Percentiles rank a stretch among this genome's conserved stretches.
These are phyloP conservation scores for Fonsecaea pugnacius DNA, from an alignment of 2,329 filamentous ascomycete species.

Conservation along the genomic window DNA sequence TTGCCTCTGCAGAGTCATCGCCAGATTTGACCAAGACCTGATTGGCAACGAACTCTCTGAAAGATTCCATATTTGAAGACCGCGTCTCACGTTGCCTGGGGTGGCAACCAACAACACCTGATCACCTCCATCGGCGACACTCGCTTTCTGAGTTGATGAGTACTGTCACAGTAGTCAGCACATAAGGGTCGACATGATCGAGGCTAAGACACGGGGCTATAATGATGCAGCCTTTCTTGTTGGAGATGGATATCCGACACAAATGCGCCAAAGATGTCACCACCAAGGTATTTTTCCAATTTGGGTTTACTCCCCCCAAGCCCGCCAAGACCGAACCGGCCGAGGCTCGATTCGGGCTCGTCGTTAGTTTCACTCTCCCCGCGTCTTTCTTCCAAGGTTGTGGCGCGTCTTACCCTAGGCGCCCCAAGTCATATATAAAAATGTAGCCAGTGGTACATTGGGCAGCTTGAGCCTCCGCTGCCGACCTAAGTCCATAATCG, in stretches of 20 bases:
- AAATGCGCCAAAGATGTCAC: no score
- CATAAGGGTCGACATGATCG: neutral
- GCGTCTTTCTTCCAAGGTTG: slow-evolving; percentile 5
- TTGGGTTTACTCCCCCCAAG: slow-evolving; percentile 1
- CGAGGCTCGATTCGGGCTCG: slow-evolving; percentile 15
- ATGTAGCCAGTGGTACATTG: slow-evolving; percentile 10
- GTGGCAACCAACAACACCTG: slow-evolving; percentile 4
- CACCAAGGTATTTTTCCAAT: neutral
- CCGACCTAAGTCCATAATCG: neutral
- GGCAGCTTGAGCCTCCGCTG: slow-evolving; percentile 8
- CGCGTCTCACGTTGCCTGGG: slow-evolving; percentile 3
- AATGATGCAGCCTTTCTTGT: neutral
- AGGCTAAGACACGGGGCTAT: neutral
- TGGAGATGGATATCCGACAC: neutral
- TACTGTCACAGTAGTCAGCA: neutral
- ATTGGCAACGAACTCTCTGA: slow-evolving; percentile 30
- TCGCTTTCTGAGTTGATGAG: neutral
- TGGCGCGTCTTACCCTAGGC: neutral
- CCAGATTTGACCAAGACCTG: slow-evolving; percentile 5
- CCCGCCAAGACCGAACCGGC: neutral
- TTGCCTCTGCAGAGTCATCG: slow-evolving; percentile 41
- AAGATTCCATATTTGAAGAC: slow-evolving; percentile 28
- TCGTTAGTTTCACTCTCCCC: neutral
- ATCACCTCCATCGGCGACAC: slow-evolving; percentile 6
- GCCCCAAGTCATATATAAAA: neutral